Conservation (phyloP, 2,329 filamentous ascomycete species). For the Penicillium carneum region DNA sequence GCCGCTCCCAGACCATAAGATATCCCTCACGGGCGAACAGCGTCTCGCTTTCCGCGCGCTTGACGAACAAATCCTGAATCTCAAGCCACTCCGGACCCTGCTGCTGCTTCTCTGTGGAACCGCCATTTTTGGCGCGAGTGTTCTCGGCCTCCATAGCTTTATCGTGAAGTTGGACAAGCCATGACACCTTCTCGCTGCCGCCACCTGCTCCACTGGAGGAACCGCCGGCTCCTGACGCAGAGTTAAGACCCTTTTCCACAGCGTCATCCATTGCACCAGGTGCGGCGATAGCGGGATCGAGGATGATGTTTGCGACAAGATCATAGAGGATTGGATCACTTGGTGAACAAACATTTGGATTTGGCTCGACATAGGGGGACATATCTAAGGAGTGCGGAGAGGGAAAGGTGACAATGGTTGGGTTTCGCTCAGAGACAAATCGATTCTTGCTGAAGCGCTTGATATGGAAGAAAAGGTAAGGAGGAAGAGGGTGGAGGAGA, state of each 20-base stretch:
- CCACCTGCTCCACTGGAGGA: conserved; percentile 74
- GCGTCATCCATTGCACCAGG: conserved; percentile 66
- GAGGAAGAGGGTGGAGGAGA: conserved; percentile 86
- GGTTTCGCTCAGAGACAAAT: conserved; percentile 93
- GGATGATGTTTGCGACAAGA: conserved; percentile 87
- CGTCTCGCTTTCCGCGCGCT: conserved; percentile 85
- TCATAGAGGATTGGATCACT: conserved; percentile 93
- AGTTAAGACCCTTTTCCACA: conserved; percentile 48
- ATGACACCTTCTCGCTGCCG: conserved; percentile 89
- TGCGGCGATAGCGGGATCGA: conserved; percentile 63
- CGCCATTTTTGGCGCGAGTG: conserved; percentile 37
- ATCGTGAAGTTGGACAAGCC: conserved; percentile 89
- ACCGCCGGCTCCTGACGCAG: conserved; percentile 45
- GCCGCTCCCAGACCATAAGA: conserved; percentile 92
- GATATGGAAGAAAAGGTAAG: conserved; percentile 90
- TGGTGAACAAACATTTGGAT: conserved; percentile 71
- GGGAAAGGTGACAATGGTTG: conserved; percentile 96
- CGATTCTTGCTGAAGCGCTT: conserved; percentile 98
- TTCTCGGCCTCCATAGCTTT: conserved; percentile 64
- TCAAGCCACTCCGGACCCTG: conserved; percentile 83
- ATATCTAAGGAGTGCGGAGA: conserved; percentile 83
- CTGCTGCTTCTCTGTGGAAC: conserved; percentile 42
- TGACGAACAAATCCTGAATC: conserved; percentile 91
- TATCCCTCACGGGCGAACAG: conserved; percentile 93
- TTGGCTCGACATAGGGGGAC: conserved; percentile 88